Evolutionary conservation across 805 yeast genomes (phyloP).

Genomic region (Torulaspora indica): DNA sequence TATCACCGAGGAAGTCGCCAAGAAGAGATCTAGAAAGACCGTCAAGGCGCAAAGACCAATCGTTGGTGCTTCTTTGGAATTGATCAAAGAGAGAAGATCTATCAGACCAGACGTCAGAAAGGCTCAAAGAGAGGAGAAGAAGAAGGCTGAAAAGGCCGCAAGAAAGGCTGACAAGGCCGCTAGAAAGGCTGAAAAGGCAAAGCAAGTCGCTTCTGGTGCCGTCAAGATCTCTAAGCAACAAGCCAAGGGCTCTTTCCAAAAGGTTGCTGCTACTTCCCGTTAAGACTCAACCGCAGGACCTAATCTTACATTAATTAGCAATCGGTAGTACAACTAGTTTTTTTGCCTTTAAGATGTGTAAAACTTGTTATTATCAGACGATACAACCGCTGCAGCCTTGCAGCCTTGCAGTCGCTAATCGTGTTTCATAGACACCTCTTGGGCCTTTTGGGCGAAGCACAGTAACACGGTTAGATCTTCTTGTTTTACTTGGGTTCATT

Average conservation of each 20-base stretch:
- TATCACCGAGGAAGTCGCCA: conserved; percentile 95
- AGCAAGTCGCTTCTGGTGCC: conserved; percentile 70
- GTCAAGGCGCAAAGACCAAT: conserved; percentile 98
- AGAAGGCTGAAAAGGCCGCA: conserved; percentile 76
- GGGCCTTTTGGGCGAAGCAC: neutral
- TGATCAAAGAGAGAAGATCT: conserved; percentile 96
- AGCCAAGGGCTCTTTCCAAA: conserved; percentile 97
- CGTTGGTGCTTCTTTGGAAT: conserved; percentile 98
- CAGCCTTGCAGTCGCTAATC: no score
- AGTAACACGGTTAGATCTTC: no score
- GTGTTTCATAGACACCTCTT: neutral
- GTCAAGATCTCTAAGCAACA: conserved; percentile 87
- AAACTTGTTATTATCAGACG: no score
- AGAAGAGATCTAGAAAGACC: conserved; percentile 95
- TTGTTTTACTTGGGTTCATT: conserved; percentile 2
- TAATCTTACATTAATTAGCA: conserved; percentile 10
- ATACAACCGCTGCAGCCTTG: no score
- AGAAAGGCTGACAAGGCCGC: conserved; percentile 88
- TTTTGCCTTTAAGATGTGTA: conserved; percentile 9
- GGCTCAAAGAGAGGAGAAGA: conserved; percentile 92
- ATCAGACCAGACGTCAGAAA: conserved; percentile 96
- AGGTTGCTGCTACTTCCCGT: conserved; percentile 96
- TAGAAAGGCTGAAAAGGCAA: conserved; percentile 92
- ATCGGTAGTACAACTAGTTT: conserved; percentile 10
- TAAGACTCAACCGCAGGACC: conserved; percentile 40